Percentiles rank a stretch among this genome's conserved stretches.
These are phyloP conservation scores for Talaromyces sp. DNA, from an alignment of 2,329 filamentous ascomycete species.

Conservation along the genomic window DNA sequence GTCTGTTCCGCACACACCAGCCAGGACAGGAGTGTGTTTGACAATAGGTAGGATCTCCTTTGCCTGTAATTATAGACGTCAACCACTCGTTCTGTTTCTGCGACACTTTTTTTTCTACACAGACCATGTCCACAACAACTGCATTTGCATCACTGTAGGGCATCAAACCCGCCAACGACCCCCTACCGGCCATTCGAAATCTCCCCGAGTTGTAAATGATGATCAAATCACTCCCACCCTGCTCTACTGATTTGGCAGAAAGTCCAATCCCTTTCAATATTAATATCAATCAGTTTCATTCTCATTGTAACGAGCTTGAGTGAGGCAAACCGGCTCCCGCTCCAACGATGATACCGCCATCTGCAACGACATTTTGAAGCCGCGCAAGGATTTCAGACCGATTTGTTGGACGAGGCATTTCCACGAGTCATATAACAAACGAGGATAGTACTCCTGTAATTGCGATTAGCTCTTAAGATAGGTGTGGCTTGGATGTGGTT, in stretches of 20 bases:
- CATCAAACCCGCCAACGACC: constrained; percentile 66
- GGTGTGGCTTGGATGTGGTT: constrained; percentile 2
- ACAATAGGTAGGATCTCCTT: constrained; percentile 65
- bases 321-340: constrained; percentile 55
- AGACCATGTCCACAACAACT: constrained; percentile 64
- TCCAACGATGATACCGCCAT: constrained; percentile 61
- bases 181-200: constrained; percentile 68
- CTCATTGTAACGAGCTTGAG: not conserved
- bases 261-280: constrained; percentile 57
- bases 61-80: constrained; percentile 40
- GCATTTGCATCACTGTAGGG: constrained; percentile 69
- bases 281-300: not conserved
- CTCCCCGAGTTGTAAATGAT: constrained; percentile 70
- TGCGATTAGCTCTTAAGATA: not conserved
- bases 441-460: not conserved
- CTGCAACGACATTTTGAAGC: constrained; percentile 53
- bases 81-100: not conserved
- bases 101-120: not conserved
- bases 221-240: constrained; percentile 65
- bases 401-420: constrained; percentile 52
- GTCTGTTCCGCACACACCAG: constrained; percentile 68
- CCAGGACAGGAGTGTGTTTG: constrained; percentile 61
- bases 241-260: constrained; percentile 67
- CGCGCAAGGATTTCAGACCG: constrained; percentile 54
- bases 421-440: constrained; percentile 8